phyloP scores from a whole-genome alignment of 83 land plant species.

The Picea abies region DNA sequence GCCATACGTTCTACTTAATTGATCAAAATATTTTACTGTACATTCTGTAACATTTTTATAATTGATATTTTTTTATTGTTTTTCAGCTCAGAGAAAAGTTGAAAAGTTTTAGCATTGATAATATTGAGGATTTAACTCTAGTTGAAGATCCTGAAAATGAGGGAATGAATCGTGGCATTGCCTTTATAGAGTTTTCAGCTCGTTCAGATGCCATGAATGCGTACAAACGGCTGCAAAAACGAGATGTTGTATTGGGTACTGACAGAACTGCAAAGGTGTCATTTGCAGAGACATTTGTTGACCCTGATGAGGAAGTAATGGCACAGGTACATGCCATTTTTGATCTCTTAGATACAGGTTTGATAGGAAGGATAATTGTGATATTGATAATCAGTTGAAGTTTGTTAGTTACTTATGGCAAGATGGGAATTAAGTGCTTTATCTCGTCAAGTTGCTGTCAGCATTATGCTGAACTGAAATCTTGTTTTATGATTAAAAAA shows the following conservation, averaged over 20 bases:
- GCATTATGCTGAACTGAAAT: neutral
- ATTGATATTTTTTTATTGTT: neutral
- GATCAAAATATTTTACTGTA: neutral
- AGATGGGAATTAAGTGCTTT: neutral
- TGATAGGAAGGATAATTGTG: neutral
- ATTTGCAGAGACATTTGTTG: conserved; percentile 90
- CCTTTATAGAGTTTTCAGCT: conserved; percentile 84
- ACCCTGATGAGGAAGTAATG: conserved; percentile 92
- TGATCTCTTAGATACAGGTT: neutral
- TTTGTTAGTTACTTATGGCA: neutral
- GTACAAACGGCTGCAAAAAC: conserved; percentile 72
- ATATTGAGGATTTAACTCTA: conserved; percentile 75
- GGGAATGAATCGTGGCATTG: conserved; percentile 90
- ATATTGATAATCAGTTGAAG: neutral
- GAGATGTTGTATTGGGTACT: conserved; percentile 81
- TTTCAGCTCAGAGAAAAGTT: conserved; percentile 75
- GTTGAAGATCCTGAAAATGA: conserved; percentile 79
- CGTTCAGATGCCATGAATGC: conserved; percentile 92
- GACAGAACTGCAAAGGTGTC: conserved; percentile 89
- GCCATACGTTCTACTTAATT: neutral
- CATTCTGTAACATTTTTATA: too few species aligned
- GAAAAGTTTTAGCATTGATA: conserved; percentile 73
- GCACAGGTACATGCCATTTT: conserved; percentile 57
- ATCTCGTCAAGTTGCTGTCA: neutral
- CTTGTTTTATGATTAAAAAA: conserved; percentile 10